Conservation (phyloP, 2,329 filamentous ascomycete genomes). For the Venturia carpophila region DNA sequence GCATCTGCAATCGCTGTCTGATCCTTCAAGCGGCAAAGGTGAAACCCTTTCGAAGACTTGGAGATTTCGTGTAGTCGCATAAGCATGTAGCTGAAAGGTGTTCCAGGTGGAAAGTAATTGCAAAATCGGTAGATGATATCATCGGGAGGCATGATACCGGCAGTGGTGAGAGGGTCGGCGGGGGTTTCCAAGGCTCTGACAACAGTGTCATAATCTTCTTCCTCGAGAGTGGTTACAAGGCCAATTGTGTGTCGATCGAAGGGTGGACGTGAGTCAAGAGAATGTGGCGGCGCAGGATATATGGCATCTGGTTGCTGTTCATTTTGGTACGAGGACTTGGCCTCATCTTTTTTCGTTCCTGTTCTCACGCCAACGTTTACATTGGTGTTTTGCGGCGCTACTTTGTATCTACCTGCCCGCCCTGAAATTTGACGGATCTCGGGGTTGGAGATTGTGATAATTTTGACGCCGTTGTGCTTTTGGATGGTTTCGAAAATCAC, state of each 20-base stretch:
- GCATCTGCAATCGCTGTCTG: conserved; percentile 61
- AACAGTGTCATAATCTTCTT: conserved; percentile 58
- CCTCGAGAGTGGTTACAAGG: conserved; percentile 69
- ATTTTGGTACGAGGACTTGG: not conserved
- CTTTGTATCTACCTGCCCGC: conserved; percentile 77
- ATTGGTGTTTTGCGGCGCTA: conserved; percentile 51
- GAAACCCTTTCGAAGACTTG: conserved; percentile 56
- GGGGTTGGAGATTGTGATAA: conserved; percentile 56
- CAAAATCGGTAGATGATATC: conserved; percentile 67
- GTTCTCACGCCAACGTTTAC: conserved; percentile 14
- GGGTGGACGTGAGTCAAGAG: not conserved
- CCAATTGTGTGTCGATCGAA: conserved; percentile 44
- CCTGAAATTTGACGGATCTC: conserved; percentile 95
- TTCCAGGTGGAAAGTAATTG: conserved; percentile 70
- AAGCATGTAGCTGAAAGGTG: conserved; percentile 77
- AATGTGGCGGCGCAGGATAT: not conserved
- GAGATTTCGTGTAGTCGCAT: conserved; percentile 65
- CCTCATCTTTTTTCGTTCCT: conserved; percentile 24
- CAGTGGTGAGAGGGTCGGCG: conserved; percentile 58
- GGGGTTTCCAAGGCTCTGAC: conserved; percentile 54
- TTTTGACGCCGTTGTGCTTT: conserved; percentile 60
- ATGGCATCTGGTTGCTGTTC: not conserved
- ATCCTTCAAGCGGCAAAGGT: conserved; percentile 58
- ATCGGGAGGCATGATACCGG: conserved; percentile 67
- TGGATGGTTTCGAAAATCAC: conserved; percentile 73